These are phyloP conservation scores for Leucaena leucocephala DNA, from an alignment of 306 rosid species.

Conservation along the genomic window DNA sequence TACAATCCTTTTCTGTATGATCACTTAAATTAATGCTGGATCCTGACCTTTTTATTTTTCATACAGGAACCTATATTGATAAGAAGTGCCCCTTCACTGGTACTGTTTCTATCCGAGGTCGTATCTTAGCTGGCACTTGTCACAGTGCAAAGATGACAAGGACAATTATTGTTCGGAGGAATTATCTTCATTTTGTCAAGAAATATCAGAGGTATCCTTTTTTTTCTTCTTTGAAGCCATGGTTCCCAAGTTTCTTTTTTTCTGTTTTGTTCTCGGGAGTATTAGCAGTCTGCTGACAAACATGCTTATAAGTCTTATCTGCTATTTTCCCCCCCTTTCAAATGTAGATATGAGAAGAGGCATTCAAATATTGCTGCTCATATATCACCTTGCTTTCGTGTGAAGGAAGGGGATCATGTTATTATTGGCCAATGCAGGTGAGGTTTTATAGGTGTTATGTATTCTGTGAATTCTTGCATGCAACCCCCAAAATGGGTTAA, in stretches of 20 bases:
- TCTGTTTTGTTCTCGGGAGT: not conserved
- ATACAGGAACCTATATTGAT: constrained; percentile 73
- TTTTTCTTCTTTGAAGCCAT: not conserved
- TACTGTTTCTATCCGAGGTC: constrained; percentile 75
- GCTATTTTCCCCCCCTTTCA: not conserved
- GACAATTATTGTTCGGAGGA: constrained; percentile 75
- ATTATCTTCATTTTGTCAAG: constrained; percentile 78
- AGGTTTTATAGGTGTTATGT: not conserved
- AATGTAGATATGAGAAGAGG: constrained; percentile 73
- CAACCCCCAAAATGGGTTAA: not conserved
- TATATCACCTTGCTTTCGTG: constrained; percentile 83
- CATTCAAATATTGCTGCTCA: constrained; percentile 86
- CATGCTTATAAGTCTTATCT: not conserved
- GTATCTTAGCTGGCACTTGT: constrained; percentile 82
- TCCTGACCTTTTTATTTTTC: not conserved
- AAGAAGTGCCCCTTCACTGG: constrained; percentile 91
- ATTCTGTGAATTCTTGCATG: not conserved
- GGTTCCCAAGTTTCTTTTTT: not conserved
- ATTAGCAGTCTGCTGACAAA: not conserved
- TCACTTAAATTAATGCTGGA: not conserved
- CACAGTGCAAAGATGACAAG: constrained; percentile 88
- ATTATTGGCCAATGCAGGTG: constrained; percentile 91
- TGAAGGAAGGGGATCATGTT: constrained; percentile 92
- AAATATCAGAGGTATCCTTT: constrained; percentile 69
- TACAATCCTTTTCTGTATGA: not conserved